These are phyloP conservation scores for Malassezia psittaci DNA, from an alignment of 1,284 basidiomycete species.

Conservation along the genomic window DNA sequence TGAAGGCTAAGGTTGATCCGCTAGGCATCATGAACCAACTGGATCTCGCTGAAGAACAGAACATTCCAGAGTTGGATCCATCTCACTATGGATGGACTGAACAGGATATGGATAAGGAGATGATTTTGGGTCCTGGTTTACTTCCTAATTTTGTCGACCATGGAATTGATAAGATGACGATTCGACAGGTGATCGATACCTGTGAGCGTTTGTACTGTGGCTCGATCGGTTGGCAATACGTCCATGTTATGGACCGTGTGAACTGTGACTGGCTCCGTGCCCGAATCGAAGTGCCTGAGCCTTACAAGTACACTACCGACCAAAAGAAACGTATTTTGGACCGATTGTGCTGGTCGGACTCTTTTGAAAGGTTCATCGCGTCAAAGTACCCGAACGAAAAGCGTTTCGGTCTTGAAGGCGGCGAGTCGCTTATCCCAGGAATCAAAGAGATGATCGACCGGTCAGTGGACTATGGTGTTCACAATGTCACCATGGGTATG, in stretches of 20 bases:
- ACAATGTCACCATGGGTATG: constrained; percentile 96
- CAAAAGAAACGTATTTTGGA: constrained; percentile 99
- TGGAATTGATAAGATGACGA: constrained; percentile 75
- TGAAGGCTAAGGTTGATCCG: constrained; percentile 88
- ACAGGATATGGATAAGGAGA: constrained; percentile 83
- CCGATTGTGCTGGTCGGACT: constrained; percentile 97
- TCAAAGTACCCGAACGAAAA: constrained; percentile 99
- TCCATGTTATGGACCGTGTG: constrained; percentile 95
- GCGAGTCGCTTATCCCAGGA: constrained; percentile 92
- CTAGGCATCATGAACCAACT: constrained; percentile 74
- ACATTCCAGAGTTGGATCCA: constrained; percentile 41
- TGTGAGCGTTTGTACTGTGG: constrained; percentile 92
- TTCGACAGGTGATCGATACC: constrained; percentile 83
- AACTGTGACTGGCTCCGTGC: constrained; percentile 99
- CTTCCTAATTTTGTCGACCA: constrained; percentile 77
- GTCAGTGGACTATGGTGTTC: constrained; percentile 89
- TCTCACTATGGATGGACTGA: constrained; percentile 78
- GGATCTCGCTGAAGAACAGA: constrained; percentile 57
- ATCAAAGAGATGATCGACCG: constrained; percentile 97
- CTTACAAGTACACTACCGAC: constrained; percentile 96
- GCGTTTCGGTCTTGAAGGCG: constrained; percentile 96
- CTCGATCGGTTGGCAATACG: constrained; percentile 88
- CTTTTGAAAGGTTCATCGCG: constrained; percentile 96
- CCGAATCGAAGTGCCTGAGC: constrained; percentile 86
- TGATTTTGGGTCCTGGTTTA: constrained; percentile 87